Base-by-base conservation (phyloP, 495 filamentous ascomycete species). In the Aspergillus campestris region DNA sequence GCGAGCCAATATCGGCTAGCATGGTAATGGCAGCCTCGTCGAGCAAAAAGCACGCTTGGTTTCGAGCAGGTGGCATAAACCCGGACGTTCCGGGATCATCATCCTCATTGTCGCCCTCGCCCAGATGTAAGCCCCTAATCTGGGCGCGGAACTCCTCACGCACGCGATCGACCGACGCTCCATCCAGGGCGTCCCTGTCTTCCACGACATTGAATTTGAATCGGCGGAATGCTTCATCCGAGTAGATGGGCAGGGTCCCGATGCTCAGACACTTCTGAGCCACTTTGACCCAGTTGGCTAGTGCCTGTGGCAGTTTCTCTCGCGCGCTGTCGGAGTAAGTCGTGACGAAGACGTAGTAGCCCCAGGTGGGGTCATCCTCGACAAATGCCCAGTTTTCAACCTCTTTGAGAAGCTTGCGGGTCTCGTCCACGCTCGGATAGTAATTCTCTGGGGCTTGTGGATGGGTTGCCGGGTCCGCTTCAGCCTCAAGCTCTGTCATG, bases 11-110 rank as follows among this genome's bases (percentile, higher is more conserved):
- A n/a, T 38, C 34, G 12, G 43, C 34, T 24, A 46, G 13, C 14
- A 37, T 37, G 27, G 18, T 11, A 29, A 46, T n/a, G 18, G 33
- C 34, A 11, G 43, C 5, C 44, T 47, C 28, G 60, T 42, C 40
- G 5, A 33, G 40, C 5, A 42, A 8, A 31, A 42, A 42, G n/a
- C 40, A 42, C 7, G 40, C 40, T 12, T 9, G 4, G 11, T 42
- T 42, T 6, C 40, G 40, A 5, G 40, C 40, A 29, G 40, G 40
- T 4, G 40, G 27, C 7, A 33, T 14, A 15, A 42, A 42, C 6
- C 3, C 15, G 30, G 6, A 24, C 28, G 31, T 31, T 7, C 29
- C 27, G 4, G 2, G 29, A 31, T 29, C 40, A 14, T 7, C 5
- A 6, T 9, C n/a, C 5, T 32, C 27, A n/a, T 32, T 31, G 5